Base-by-base conservation (phyloP, 805 yeast genomes). In the Dipodascus geniculatus region DNA sequence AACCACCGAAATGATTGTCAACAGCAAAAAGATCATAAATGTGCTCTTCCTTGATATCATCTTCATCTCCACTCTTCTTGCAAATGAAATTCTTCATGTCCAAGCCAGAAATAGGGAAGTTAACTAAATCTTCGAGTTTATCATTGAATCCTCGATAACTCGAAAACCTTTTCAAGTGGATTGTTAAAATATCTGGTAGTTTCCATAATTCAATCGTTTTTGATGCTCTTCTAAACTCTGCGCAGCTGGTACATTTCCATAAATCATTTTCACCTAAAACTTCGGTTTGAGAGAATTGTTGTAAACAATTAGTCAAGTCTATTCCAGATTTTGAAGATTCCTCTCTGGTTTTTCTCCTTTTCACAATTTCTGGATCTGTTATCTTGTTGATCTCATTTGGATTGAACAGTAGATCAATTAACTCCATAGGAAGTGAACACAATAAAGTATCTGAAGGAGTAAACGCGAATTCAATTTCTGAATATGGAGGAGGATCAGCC, bases 1-100 rank as follows among this genome's bases (percentile, higher is more conserved):
- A 72, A 0, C 97, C 96, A 51, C 98, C 99, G 65, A 76, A 89
- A 65, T 93, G 99, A 65, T 91, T 93, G 65, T 90, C 98, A 22
- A 93, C 96, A 0, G 93, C 98, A 61, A 87, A 75, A 57, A 93
- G 71, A 65, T 93, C 98, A 67, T 91, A 91, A 0, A 86, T 64
- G n/a, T 68, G 60, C 2, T 61, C 62, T 6, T 47, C 49, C 4
- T 22, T 38, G 17, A 38, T 22, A 22, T 23, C 28, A 22, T 42
- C 16, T 9, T 49, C 67, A n/a, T 28, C 33, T 28, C 33, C 33
- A 11, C 33, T 28, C 69, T 48, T 59, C 53, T 2, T 61, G 2
- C 71, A 74, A 2, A 87, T 74, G 60, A 81, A 78, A n/a, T 74
- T 71, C 1, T 78, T 65, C 75, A 91, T 74, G 61, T 91, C 93